Conservation (phyloP, 306 rosid species). For the Quercus ilex region DNA sequence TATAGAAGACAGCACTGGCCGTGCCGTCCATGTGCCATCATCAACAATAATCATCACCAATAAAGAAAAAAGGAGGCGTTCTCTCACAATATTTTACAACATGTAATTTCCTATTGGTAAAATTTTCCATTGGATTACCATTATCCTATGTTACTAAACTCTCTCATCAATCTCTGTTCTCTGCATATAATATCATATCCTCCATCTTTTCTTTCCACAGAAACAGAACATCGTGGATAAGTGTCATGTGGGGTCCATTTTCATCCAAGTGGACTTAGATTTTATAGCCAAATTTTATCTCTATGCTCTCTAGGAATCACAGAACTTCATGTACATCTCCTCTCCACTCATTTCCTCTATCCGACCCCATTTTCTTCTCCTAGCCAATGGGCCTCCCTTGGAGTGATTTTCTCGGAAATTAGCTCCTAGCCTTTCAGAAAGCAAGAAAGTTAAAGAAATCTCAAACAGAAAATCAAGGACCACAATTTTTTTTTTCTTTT, state of each 20-base stretch:
- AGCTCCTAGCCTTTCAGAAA: neutral
- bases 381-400: conserved; percentile 3
- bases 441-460: neutral
- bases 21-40: conserved; percentile 38
- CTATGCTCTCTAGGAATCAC: neutral
- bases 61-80: neutral
- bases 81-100: conserved; percentile 2
- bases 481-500: too few species aligned
- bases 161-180: neutral
- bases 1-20: conserved; percentile 17
- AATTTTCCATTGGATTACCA: neutral
- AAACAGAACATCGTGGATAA: conserved; percentile 20
- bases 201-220: conserved; percentile 10
- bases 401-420: conserved; percentile 5
- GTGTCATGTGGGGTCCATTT: conserved; percentile 33
- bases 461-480: neutral
- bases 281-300: conserved; percentile 19
- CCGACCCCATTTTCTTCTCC: conserved; percentile 12
- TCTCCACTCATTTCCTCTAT: neutral
- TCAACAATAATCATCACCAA: conserved; percentile 5
- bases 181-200: neutral
- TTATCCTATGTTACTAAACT: too few species aligned
- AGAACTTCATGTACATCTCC: neutral
- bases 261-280: conserved; percentile 7
- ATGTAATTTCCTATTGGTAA: conserved; percentile 1